Percentiles rank a stretch among this genome's conserved stretches.
These are phyloP conservation scores for Arthroderma sp. DNA, from an alignment of 2,329 filamentous ascomycete species.

Conservation along the genomic window DNA sequence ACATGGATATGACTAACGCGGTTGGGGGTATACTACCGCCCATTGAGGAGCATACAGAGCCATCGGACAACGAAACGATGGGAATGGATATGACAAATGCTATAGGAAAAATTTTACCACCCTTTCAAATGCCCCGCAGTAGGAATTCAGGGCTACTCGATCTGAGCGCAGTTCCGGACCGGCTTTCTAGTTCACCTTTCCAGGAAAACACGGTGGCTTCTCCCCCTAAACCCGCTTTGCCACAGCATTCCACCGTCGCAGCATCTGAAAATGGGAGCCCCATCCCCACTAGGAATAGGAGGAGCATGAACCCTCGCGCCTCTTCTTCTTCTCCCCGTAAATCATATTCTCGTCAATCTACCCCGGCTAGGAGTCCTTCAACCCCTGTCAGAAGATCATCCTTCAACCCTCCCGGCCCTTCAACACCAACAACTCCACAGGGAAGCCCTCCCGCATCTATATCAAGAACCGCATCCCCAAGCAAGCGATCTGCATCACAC, in stretches of 20 bases:
- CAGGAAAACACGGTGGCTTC: conserved; percentile 22
- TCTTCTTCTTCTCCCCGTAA: conserved; percentile 35
- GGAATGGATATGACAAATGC: conserved; percentile 57
- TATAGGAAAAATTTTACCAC: conserved; percentile 48
- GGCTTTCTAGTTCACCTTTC: conserved; percentile 33
- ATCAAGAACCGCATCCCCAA: conserved; percentile 28
- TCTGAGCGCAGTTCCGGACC: conserved; percentile 39
- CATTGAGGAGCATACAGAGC: conserved; percentile 27
- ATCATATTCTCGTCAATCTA: conserved; percentile 23
- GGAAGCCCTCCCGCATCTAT: conserved; percentile 4
- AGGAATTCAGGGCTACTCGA: conserved; percentile 38
- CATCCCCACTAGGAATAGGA: conserved; percentile 40
- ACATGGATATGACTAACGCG: conserved; percentile 50
- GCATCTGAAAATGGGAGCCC: conserved; percentile 42
- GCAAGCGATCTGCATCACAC: conserved; percentile 28
- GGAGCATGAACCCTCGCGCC: conserved; percentile 33
- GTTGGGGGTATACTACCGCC: conserved; percentile 32
- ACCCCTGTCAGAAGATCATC: conserved; percentile 23
- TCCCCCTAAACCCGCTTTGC: conserved; percentile 16
- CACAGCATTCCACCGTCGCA: conserved; percentile 25
- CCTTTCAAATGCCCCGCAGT: conserved; percentile 34
- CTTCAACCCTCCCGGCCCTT: background rate
- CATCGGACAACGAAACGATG: conserved; percentile 34
- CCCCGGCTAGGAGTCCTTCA: conserved; percentile 25
- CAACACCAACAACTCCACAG: conserved; percentile 5